phyloP scores from a whole-genome alignment of 1,284 basidiomycete species.

The Cryptococcus sp. region DNA sequence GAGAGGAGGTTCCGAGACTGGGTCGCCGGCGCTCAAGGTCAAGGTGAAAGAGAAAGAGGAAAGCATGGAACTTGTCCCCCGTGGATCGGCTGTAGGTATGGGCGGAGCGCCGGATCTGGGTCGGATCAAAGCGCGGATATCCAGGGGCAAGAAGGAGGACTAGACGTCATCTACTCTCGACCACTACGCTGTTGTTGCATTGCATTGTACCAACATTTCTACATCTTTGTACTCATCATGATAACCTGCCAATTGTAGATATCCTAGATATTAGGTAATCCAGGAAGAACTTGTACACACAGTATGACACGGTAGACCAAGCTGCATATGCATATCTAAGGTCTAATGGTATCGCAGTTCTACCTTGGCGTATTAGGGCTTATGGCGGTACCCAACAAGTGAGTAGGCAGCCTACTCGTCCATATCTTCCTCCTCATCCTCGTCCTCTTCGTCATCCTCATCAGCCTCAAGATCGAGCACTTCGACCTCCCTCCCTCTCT shows the following conservation, averaged over 20 bases:
- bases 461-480: slow-evolving; percentile 45
- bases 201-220: no score
- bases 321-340: no score
- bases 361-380: no score
- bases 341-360: no score
- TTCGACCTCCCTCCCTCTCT: slow-evolving; percentile 31
- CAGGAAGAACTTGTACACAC: no score
- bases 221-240: no score
- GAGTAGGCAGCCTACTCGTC: no score
- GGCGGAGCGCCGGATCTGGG: neutral
- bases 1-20: neutral
- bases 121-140: neutral
- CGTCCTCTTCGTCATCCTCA: slow-evolving; percentile 39
- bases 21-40: neutral
- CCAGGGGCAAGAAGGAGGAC: neutral
- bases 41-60: neutral
- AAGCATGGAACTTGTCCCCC: neutral
- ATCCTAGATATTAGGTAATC: no score
- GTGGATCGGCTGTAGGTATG: neutral
- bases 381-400: no score
- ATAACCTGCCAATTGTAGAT: no score
- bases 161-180: neutral
- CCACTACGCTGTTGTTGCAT: no score
- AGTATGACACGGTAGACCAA: no score
- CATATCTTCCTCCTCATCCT: slow-evolving; percentile 24